Base-by-base conservation (phyloP, 257 asterid genomes). In the Ilex asprella region DNA sequence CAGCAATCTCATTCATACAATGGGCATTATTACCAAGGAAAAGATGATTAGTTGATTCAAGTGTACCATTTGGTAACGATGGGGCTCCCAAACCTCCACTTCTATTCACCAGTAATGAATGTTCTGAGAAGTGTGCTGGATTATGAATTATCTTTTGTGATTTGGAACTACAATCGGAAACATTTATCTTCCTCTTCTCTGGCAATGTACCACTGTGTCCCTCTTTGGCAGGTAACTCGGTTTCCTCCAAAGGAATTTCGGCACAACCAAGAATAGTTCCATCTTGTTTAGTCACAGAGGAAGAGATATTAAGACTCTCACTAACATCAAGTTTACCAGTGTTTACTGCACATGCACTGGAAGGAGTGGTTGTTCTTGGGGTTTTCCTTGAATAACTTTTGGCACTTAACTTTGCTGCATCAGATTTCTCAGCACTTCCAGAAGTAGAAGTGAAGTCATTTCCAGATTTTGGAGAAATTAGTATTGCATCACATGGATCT, bases 161-260 rank as follows among this genome's bases (percentile, higher is more conserved):
- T 58, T 73, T 78, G 65, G 81, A 68, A 66, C 74, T 67, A 58
- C 77, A 60, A 39, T 43, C 58, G 65, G 78, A 72, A 60, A 66
- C 59, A 60, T 70, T n/a, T 44, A 30, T 39, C 68, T 81, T 79
- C 75, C 80, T 80, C 70, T 79, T 83, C 66, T 63, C 68, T 49
- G 81, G 55, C 66, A 72, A 71, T 7, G 44, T 59, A 64, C 13
- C 58, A 56, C 72, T 59, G 49, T 72, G 62, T 60, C 53, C 83
- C 75, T 78, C 78, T 52, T 74, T 75, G 56, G 60, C 63, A 73
- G 41, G 64, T 12, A 39, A 61, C 56, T 27, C 30, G 64, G 72
- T 56, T 59, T 31, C 67, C 67, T 54, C 62, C 51, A 46, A 32
- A 56, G 81, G 82, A 67, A 77, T 70, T 56, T 68, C 71, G 29